phyloP scores from a whole-genome alignment of 352 stramenopile genomes.

The Aphanomyces astaci region DNA sequence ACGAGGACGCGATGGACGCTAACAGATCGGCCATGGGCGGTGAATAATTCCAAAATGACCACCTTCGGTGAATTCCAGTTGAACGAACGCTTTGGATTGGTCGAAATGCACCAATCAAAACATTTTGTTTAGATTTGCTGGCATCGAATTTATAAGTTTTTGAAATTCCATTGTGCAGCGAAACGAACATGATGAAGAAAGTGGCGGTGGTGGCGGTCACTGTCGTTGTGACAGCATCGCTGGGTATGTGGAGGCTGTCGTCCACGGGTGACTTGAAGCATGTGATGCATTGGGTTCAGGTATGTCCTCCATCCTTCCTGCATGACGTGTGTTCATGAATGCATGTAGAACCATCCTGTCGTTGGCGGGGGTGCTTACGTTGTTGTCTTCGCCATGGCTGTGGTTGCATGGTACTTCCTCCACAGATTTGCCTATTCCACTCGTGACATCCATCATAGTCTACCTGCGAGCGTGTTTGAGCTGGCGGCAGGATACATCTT shows the following conservation, averaged over 20 bases:
- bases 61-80: background rate
- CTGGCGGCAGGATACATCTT: conserved; percentile 71
- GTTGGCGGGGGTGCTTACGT: conserved; percentile 11
- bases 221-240: conserved; percentile 19
- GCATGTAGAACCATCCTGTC: background rate
- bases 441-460: conserved; percentile 34
- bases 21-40: conserved; percentile 11
- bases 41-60: background rate
- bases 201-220: conserved; percentile 23
- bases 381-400: background rate
- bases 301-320: conserved; percentile 1
- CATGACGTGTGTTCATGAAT: background rate
- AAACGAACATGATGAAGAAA: background rate
- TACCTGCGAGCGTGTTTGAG: conserved; percentile 72
- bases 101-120: too few species aligned
- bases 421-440: background rate
- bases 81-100: background rate
- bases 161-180: background rate
- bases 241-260: conserved; percentile 28
- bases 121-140: background rate
- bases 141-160: background rate
- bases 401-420: conserved; percentile 7
- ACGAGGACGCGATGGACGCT: background rate
- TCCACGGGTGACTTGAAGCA: conserved; percentile 40
- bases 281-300: conserved; percentile 44